phyloP scores from a whole-genome alignment of 2,329 filamentous ascomycete species.

The Nigrospora osmanthi region DNA sequence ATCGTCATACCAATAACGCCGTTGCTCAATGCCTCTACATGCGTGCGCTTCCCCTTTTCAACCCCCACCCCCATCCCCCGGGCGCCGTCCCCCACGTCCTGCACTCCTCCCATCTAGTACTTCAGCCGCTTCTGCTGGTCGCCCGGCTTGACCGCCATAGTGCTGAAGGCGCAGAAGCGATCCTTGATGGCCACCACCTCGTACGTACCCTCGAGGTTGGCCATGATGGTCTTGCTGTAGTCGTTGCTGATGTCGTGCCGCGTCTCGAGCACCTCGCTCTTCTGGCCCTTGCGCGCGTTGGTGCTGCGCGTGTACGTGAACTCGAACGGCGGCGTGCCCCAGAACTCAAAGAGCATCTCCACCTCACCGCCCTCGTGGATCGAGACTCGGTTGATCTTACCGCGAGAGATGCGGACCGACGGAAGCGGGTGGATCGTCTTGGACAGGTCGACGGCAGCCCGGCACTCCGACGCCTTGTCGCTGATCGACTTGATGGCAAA shows the following conservation, averaged over 20 bases:
- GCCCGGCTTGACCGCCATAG: conserved; percentile 44
- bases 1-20: too few species aligned
- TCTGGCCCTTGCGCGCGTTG: conserved; percentile 73
- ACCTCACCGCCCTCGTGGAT: conserved; percentile 96
- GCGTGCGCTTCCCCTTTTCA: conserved; percentile 28
- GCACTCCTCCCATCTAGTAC: conserved; percentile 13
- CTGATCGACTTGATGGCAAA: conserved; percentile 83
- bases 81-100: too few species aligned
- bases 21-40: too few species aligned
- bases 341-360: conserved; percentile 91
- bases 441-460: conserved; percentile 66
- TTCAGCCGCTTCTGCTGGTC: conserved; percentile 30
- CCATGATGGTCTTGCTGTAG: conserved; percentile 71
- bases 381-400: conserved; percentile 72
- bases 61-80: too few species aligned
- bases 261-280: conserved; percentile 78
- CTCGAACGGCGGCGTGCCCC: conserved; percentile 91
- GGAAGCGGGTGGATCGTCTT: conserved; percentile 90
- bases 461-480: conserved; percentile 84
- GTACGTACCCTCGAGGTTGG: conserved; percentile 91
- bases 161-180: conserved; percentile 82
- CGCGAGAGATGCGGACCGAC: conserved; percentile 82
- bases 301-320: conserved; percentile 93
- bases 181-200: conserved; percentile 97
- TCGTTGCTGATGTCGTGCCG: conserved; percentile 80